phyloP scores from a whole-genome alignment of 2,329 filamentous ascomycete species.

The Ophiocordyceps camponoti-saundersi region DNA sequence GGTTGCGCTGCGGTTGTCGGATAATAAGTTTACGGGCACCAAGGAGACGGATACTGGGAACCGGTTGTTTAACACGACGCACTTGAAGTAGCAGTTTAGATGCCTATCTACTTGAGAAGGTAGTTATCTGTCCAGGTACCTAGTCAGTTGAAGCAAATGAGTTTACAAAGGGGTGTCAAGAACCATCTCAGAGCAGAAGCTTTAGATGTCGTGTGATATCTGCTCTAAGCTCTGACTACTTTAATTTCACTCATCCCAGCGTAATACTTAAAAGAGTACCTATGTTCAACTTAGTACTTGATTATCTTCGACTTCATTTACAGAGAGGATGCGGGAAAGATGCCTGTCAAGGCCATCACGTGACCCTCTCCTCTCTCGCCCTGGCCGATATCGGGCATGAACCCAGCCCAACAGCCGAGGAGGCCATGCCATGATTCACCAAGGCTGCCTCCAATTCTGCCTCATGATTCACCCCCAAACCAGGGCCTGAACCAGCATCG shows the following conservation, averaged over 20 bases:
- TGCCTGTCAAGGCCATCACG: background rate
- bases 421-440: too few relatives aligned
- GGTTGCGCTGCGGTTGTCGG: conserved; percentile 35
- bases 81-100: conserved; percentile 14
- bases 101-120: background rate
- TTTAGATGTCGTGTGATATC: too few relatives aligned
- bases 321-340: background rate
- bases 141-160: background rate
- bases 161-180: too few relatives aligned
- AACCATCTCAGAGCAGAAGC: too few relatives aligned
- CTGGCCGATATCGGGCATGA: background rate
- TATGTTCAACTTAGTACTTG: too few relatives aligned
- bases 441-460: too few relatives aligned
- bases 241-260: too few relatives aligned
- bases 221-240: too few relatives aligned
- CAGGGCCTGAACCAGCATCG: background rate
- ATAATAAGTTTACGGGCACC: conserved; percentile 36
- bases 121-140: background rate
- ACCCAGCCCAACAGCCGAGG: background rate
- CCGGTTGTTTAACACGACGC: conserved; percentile 39
- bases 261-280: too few relatives aligned
- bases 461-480: background rate
- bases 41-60: conserved; percentile 40
- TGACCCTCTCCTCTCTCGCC: background rate
- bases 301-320: too few relatives aligned